Percentiles rank a stretch among this genome's conserved stretches.
These are phyloP conservation scores for Starmerella geochares DNA, from an alignment of 805 yeast genomes.

Conservation along the genomic window DNA sequence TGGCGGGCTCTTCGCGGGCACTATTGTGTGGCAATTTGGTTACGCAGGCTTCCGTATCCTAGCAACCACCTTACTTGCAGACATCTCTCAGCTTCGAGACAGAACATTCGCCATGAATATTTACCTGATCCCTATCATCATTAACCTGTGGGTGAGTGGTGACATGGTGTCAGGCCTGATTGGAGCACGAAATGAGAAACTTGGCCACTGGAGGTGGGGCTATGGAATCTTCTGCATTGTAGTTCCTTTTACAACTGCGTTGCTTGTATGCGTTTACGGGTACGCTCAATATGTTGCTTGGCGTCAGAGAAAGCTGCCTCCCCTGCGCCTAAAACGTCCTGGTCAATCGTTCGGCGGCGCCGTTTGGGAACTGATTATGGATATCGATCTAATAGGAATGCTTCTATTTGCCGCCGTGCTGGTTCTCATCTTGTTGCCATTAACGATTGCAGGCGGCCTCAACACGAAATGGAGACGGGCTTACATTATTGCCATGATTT, in stretches of 20 bases:
- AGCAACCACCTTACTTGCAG: constrained; percentile 50
- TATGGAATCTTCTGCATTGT: constrained; percentile 72
- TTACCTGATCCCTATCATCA: constrained; percentile 61
- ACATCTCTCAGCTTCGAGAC: constrained; percentile 59
- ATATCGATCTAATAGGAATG: constrained; percentile 55
- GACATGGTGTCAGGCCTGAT: constrained; percentile 29
- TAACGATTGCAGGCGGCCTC: constrained; percentile 65
- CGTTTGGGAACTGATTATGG: constrained; percentile 39
- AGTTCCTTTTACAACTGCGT: constrained; percentile 53
- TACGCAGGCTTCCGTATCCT: constrained; percentile 55
- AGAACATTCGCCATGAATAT: constrained; percentile 54
- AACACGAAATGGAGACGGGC: constrained; percentile 47
- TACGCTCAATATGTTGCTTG: constrained; percentile 50
- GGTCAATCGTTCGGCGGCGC: constrained; percentile 31
- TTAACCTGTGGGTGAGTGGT: constrained; percentile 71
- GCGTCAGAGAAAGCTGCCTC: constrained; percentile 32
- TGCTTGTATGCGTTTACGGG: constrained; percentile 43
- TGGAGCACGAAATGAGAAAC: neutral
- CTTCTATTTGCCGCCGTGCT: constrained; percentile 44
- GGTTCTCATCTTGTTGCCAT: constrained; percentile 59
- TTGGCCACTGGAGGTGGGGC: constrained; percentile 56
- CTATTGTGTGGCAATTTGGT: constrained; percentile 47
- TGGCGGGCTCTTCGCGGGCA: constrained; percentile 53
- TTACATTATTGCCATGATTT: constrained; percentile 56
- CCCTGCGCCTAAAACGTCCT: constrained; percentile 3